A percentile compares a stretch with the other conserved stretches of the same genome.
These are phyloP conservation scores for Arabis alpina DNA, from an alignment of 345 rosid genomes.

Conservation along the genomic window DNA sequence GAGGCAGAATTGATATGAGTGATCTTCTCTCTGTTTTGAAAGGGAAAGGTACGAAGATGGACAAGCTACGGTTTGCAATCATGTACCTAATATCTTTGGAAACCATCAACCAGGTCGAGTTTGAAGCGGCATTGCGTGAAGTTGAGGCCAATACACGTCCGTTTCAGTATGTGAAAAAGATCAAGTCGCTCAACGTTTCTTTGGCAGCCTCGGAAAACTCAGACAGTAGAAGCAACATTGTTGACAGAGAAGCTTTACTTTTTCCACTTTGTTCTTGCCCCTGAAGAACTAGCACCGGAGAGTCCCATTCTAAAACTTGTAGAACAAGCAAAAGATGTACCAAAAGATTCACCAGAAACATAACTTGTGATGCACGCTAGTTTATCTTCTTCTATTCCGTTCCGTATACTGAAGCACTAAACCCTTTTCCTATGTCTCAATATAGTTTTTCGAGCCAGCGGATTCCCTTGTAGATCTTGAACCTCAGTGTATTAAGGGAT, in stretches of 20 bases:
- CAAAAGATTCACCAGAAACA: too few species aligned
- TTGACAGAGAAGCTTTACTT: constrained; percentile 77
- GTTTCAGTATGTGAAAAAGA: constrained; percentile 85
- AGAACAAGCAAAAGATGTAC: too few species aligned
- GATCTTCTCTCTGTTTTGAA: constrained; percentile 66
- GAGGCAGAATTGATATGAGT: constrained; percentile 65
- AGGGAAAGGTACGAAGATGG: constrained; percentile 79
- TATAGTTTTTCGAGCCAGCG: too few species aligned
- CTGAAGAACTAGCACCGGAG: too few species aligned
- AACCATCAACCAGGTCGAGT: constrained; percentile 65
- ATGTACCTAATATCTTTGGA: constrained; percentile 57
- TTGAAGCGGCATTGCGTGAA: constrained; percentile 70
- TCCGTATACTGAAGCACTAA: too few species aligned
- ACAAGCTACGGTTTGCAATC: constrained; percentile 82
- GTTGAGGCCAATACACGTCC: constrained; percentile 72
- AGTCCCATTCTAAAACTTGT: too few species aligned
- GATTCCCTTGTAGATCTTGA: too few species aligned
- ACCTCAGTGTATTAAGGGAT: too few species aligned
- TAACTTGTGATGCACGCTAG: too few species aligned
- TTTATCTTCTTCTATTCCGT: too few species aligned
- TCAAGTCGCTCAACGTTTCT: constrained; percentile 73
- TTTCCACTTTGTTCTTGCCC: too few species aligned
- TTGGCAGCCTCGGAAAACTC: constrained; percentile 72
- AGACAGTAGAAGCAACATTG: constrained; percentile 77
- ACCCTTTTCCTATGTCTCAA: too few species aligned